Conservation (phyloP, 805 yeast species). For the Sugiyamaella chiloensis region DNA sequence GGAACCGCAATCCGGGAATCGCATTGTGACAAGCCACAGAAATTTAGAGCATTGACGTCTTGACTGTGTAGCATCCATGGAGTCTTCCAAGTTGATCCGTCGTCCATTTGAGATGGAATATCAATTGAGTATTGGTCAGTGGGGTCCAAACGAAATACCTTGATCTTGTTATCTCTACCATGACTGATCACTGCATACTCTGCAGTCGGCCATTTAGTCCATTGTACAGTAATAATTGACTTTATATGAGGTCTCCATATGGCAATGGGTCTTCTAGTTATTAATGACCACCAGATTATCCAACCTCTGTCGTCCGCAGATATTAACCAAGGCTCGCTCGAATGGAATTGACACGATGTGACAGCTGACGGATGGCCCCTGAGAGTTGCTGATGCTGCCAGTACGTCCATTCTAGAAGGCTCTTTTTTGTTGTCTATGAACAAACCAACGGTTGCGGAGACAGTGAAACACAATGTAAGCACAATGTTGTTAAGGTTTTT, state of each 20-base stretch:
- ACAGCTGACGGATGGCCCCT: slow-evolving; percentile 36
- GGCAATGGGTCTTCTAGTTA: slow-evolving; percentile 51
- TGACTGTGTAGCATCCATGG: slow-evolving; percentile 44
- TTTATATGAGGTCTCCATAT: slow-evolving; percentile 60
- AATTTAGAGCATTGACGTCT: slow-evolving; percentile 73
- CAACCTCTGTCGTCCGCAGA: slow-evolving; percentile 64
- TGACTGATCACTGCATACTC: slow-evolving; percentile 49
- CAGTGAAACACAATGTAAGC: no score
- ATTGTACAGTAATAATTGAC: slow-evolving; percentile 49
- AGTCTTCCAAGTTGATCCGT: slow-evolving; percentile 25
- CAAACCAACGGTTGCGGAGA: no score
- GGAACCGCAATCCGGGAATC: slow-evolving; percentile 52
- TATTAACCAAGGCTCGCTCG: slow-evolving; percentile 39
- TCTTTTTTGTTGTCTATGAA: no score
- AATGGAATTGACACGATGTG: slow-evolving; percentile 30
- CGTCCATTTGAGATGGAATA: slow-evolving; percentile 25
- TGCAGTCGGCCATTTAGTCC: slow-evolving; percentile 24
- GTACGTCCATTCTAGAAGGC: no score
- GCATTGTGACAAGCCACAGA: slow-evolving; percentile 55
- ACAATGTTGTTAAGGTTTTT: no score
- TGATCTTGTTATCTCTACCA: slow-evolving; percentile 56
- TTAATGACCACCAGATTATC: slow-evolving; percentile 62
- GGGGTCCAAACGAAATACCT: slow-evolving; percentile 30
- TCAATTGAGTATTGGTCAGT: slow-evolving; percentile 38
- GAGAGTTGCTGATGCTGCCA: no score